Evolutionary conservation across 169 alveolate species (phyloP).

Genomic region (Perkinsus marinus): DNA sequence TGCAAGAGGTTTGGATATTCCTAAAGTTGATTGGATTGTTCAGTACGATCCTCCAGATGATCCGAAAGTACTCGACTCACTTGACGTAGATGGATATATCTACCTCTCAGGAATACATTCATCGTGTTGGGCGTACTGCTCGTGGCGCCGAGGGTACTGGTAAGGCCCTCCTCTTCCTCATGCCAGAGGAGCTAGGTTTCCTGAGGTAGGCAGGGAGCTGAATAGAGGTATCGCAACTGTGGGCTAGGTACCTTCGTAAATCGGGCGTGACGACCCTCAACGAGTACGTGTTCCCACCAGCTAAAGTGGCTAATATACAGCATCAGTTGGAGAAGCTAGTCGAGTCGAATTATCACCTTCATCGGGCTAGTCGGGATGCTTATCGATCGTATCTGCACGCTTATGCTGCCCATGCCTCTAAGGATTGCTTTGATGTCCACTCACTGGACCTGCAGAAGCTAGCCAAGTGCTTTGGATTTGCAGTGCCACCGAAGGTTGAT

Average conservation of each 20-base stretch:
- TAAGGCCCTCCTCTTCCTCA: constrained; percentile 86
- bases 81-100: neutral
- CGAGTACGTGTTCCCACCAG: constrained; percentile 90
- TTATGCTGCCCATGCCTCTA: constrained; percentile 82
- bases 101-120: constrained; percentile 82
- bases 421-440: constrained; percentile 90
- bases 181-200: constrained; percentile 91
- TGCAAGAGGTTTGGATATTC: constrained; percentile 98
- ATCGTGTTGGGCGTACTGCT: constrained; percentile 98
- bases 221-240: neutral
- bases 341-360: constrained; percentile 88
- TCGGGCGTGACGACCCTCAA: constrained; percentile 73
- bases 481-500: constrained; percentile 88
- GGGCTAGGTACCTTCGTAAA: constrained; percentile 53
- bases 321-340: constrained; percentile 88
- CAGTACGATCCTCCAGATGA: constrained; percentile 99
- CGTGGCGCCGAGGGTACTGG: constrained; percentile 92
- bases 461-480: constrained; percentile 83
- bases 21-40: constrained; percentile 97
- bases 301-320: constrained; percentile 88
- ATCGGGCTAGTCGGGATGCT: constrained; percentile 91
- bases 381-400: constrained; percentile 86
- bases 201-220: constrained; percentile 12
- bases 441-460: constrained; percentile 83
- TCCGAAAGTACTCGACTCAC: constrained; percentile 39